Base-by-base conservation (phyloP, 163 green algal genomes). In the Chlorella variabilis region DNA sequence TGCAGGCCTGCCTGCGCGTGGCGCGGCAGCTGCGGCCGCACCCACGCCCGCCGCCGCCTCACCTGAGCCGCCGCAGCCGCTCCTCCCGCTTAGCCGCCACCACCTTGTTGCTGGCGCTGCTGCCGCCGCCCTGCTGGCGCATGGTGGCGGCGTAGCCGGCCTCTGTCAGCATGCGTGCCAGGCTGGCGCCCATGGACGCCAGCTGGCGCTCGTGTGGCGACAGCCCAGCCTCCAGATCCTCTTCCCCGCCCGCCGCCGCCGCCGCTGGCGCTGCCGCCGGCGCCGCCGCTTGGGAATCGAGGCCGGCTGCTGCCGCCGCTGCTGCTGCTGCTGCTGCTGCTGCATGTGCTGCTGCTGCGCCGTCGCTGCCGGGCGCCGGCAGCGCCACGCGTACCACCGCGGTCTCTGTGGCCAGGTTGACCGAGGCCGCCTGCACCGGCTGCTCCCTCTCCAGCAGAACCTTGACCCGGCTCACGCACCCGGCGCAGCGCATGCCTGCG, bases 331-430 rank as follows among this genome's bases (percentile, higher is more conserved):
- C 49, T 39, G 41, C 77, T 39, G 59, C 67, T 49, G 77, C 38
- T 83, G 66, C 34, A 13, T 17, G 7, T 45, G 5, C 38, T 36
- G 11, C 42, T 15, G 41, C 41, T 27, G 1, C 39, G 20, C 13
- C 11, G 20, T n/a, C n/a, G 21, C 8, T 27, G 29, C 7, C 68
- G 1, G 70, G 21, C 21, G 29, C 33, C 1, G 87, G 83, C 34
- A 97, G 75, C 48, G 77, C 21, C 51, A 98, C 87, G 2, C 87
- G 82, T 71, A 97, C 94, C 25, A 97, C 85, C 1, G 95, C 95
- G 8, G 92, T 97, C 78, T 98, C 95, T 1, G 94, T 98, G 31
- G 94, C 88, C 18, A 98, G 89, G 81, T 97, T 96, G 63, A 97
- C 94, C 2, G 86, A 94, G 25, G 94, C 94, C n/a, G 79, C 42